A percentile compares a stretch with the other conserved stretches of the same genome.
phyloP scores from a whole-genome alignment of 176 grass and related monocot genomes.

The Themeda triandra region DNA sequence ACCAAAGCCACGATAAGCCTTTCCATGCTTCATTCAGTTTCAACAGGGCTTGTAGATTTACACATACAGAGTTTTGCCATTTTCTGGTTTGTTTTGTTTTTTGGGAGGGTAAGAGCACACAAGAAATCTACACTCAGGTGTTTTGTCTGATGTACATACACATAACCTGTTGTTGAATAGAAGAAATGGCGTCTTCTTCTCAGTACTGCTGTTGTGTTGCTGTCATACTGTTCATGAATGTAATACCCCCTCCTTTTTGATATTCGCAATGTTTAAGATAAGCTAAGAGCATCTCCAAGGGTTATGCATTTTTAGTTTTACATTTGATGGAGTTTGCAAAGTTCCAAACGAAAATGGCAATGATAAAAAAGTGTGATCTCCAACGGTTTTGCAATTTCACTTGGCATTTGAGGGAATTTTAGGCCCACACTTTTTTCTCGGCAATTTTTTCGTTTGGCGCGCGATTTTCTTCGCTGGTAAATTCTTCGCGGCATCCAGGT shows the following conservation, averaged over 20 bases:
- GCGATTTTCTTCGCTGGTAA: too few species aligned
- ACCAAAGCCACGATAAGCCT: slow-evolving; percentile 36
- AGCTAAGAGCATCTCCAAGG: too few species aligned
- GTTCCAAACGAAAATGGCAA: too few species aligned
- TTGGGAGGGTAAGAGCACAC: background rate
- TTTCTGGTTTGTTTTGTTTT: background rate
- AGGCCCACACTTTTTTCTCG: too few species aligned
- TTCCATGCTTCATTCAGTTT: slow-evolving; percentile 9
- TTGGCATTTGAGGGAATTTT: too few species aligned
- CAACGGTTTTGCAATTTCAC: too few species aligned
- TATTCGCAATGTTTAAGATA: background rate
- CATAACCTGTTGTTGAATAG: background rate
- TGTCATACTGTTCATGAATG: background rate
- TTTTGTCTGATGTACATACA: background rate
- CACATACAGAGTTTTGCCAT: background rate
- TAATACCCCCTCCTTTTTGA: background rate
- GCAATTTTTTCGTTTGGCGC: too few species aligned
- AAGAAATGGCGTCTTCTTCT: background rate
- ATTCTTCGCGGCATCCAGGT: too few species aligned
- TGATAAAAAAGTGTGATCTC: too few species aligned
- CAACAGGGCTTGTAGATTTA: slow-evolving; percentile 6
- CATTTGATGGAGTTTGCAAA: too few species aligned
- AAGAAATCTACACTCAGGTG: background rate
- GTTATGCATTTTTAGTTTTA: too few species aligned
- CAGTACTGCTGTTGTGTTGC: background rate